A percentile compares a stretch with the other conserved stretches of the same genome.
These are phyloP conservation scores for Gaertneriomyces sp. DNA, from an alignment of 192 early-diverging fungal species.

Conservation along the genomic window DNA sequence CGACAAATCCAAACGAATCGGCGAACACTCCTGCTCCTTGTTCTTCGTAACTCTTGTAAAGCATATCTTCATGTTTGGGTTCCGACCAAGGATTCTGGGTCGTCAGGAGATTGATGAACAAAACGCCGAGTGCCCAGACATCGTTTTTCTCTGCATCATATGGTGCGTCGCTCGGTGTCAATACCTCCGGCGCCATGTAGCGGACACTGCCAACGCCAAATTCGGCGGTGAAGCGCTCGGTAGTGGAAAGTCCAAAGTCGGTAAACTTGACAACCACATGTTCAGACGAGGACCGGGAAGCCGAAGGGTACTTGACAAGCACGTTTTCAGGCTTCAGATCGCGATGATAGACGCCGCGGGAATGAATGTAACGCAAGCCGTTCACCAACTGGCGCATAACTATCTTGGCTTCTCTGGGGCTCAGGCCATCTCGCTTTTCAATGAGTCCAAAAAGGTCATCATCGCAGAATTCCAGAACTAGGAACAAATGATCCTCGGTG, in stretches of 20 bases:
- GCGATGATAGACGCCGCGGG: conserved; percentile 79
- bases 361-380: conserved; percentile 73
- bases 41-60: too few species aligned
- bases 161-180: conserved; percentile 8
- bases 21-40: too few species aligned
- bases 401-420: conserved; percentile 9
- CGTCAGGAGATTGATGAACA: conserved; percentile 82
- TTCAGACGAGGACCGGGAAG: conserved; percentile 22
- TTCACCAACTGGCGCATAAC: conserved; percentile 75
- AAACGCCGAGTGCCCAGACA: conserved; percentile 85
- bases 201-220: conserved; percentile 83
- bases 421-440: conserved; percentile 28
- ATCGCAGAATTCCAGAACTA: conserved; percentile 33
- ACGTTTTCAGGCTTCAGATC: conserved; percentile 97
- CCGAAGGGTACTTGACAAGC: conserved; percentile 41
- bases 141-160: conserved; percentile 75
- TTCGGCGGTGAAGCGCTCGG: conserved; percentile 66
- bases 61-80: conserved; percentile 10
- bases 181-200: conserved; percentile 81
- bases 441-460: conserved; percentile 43
- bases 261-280: conserved; percentile 68
- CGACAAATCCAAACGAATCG: too few species aligned
- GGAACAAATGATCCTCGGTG: conserved; percentile 31
- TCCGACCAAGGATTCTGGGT: conserved; percentile 80
- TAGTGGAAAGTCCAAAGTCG: conserved; percentile 91